phyloP scores from a whole-genome alignment of 129 eudicot species.

The Lactuca saligna region DNA sequence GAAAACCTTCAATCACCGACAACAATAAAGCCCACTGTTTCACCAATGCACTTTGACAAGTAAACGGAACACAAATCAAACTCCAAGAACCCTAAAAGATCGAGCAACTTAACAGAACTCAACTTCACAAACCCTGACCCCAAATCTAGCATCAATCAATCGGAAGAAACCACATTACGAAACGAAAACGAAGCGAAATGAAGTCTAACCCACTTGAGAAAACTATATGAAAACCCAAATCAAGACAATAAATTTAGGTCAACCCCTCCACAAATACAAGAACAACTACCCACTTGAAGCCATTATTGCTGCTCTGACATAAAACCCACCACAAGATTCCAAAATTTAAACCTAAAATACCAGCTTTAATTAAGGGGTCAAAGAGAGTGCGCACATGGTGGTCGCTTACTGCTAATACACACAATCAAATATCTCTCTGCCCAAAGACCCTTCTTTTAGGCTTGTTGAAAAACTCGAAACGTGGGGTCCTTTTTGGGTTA shows the following conservation, averaged over 20 bases:
- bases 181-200: conserved; percentile 23
- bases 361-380: conserved; percentile 25
- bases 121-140: conserved; percentile 17
- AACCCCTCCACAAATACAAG: conserved; percentile 53
- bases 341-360: conserved; percentile 47
- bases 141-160: conserved; percentile 24
- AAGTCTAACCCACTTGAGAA: conserved; percentile 39
- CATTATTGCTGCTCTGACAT: conserved; percentile 43
- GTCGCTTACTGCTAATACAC: conserved; percentile 31
- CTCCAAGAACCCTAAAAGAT: conserved; percentile 40
- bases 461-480: conserved; percentile 29
- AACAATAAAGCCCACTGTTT: conserved; percentile 15
- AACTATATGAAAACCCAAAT: conserved; percentile 23
- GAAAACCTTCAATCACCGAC: conserved; percentile 13
- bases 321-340: conserved; percentile 66
- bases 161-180: conserved; percentile 34
- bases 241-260: conserved; percentile 75
- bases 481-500: conserved; percentile 46
- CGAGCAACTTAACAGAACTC: conserved; percentile 23
- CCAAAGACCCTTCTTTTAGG: conserved; percentile 21
- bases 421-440: conserved; percentile 28
- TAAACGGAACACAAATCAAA: conserved; percentile 28
- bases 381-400: conserved; percentile 36
- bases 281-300: conserved; percentile 41
- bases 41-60: conserved; percentile 20